Percentiles rank a stretch among this genome's conserved stretches.
Conservation (phyloP, 495 filamentous ascomycete species). For the Podospora pseudoanserina region DNA sequence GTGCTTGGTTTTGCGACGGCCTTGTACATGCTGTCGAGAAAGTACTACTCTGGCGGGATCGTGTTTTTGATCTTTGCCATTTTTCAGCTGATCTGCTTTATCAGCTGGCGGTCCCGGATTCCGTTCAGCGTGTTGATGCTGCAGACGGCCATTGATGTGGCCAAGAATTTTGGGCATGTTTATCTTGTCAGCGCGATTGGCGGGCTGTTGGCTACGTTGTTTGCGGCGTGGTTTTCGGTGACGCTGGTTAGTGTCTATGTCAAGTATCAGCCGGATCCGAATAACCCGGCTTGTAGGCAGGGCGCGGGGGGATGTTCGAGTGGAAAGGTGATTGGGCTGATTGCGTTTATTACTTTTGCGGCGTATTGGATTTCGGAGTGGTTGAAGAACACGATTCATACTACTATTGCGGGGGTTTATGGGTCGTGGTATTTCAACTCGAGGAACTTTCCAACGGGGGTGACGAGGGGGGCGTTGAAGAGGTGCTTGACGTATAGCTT, state of each 20-base stretch:
- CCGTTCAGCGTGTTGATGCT: constrained; percentile 89
- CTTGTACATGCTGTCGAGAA: constrained; percentile 66
- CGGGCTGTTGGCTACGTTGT: constrained; percentile 67
- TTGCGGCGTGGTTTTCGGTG: constrained; percentile 62
- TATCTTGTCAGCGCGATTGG: constrained; percentile 80
- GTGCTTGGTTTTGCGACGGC: constrained; percentile 60
- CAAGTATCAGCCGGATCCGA: constrained; percentile 64
- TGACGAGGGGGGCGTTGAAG: constrained; percentile 73
- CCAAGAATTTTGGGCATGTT: constrained; percentile 76
- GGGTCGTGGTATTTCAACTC: constrained; percentile 88
- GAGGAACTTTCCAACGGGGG: constrained; percentile 65
- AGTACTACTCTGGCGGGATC: constrained; percentile 78
- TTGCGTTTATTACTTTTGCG: constrained; percentile 85
- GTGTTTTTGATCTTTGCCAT: constrained; percentile 75
- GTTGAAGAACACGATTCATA: constrained; percentile 89
- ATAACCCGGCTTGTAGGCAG: constrained; percentile 63
- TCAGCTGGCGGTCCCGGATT: constrained; percentile 78
- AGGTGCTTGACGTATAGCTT: constrained; percentile 85
- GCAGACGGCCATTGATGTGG: constrained; percentile 80
- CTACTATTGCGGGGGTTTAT: constrained; percentile 81
- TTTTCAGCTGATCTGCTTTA: constrained; percentile 51
- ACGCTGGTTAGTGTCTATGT: constrained; percentile 68
- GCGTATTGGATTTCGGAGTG: constrained; percentile 90
- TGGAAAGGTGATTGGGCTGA: constrained; percentile 75
- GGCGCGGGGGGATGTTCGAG: constrained; percentile 65